Percentiles rank a stretch among this genome's conserved stretches.
Evolutionary conservation across 2,329 filamentous ascomycete species (phyloP).

Genomic region (Hymenotorrendiella dingleyae): DNA sequence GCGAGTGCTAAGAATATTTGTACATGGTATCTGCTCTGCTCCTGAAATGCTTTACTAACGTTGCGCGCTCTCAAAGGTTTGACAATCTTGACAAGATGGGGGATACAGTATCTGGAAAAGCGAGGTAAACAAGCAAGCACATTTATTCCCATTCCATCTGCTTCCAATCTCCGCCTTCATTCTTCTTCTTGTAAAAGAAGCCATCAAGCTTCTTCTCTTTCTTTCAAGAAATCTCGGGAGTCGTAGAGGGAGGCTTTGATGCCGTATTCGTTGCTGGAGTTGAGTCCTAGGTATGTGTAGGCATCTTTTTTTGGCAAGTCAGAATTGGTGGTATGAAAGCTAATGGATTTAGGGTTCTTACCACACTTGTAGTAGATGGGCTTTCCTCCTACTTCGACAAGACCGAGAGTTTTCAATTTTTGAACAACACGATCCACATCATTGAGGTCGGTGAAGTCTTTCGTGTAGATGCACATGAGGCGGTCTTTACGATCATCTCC

Average conservation of each 20-base stretch:
- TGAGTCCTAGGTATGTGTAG: conserved; percentile 61
- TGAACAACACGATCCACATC: conserved; percentile 65
- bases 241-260: conserved; percentile 54
- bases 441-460: conserved; percentile 61
- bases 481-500: conserved; percentile 38
- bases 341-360: conserved; percentile 12
- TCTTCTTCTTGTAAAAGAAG: conserved; percentile 20
- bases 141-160: conserved; percentile 14
- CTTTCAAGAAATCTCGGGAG: conserved; percentile 35
- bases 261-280: conserved; percentile 53
- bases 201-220: conserved; percentile 10
- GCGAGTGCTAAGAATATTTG: neutral
- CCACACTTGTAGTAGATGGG: conserved; percentile 68
- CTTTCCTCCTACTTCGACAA: conserved; percentile 43
- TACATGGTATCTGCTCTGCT: too few species aligned
- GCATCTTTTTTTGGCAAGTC: conserved; percentile 43
- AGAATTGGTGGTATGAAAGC: neutral
- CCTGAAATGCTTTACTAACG: too few species aligned
- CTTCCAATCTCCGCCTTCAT: conserved; percentile 11
- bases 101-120: conserved; percentile 11
- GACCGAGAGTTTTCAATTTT: conserved; percentile 54
- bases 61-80: too few species aligned
- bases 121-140: conserved; percentile 5
- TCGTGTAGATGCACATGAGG: conserved; percentile 73
- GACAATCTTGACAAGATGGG: neutral